phyloP scores from a whole-genome alignment of 2,329 filamentous ascomycete species.

The Nectriaceae sp. region DNA sequence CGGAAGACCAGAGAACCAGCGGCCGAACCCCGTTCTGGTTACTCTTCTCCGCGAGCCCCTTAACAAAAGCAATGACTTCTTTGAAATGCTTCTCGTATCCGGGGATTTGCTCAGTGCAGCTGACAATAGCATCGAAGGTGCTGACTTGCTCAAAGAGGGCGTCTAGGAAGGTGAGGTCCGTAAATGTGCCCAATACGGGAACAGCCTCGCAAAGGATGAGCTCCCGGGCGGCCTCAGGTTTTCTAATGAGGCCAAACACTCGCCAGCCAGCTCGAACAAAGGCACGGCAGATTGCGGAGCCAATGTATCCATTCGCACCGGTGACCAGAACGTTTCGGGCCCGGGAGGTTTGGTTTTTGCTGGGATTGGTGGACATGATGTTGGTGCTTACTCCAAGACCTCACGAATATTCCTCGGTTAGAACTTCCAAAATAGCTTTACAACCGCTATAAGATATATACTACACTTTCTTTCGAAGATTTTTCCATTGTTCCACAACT shows the following conservation, averaged over 20 bases:
- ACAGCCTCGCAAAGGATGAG: slow-evolving; percentile 40
- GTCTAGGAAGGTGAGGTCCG: slow-evolving; percentile 32
- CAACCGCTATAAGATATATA: neutral
- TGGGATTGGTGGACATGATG: neutral
- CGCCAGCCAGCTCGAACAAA: slow-evolving; percentile 48
- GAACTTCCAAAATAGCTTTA: neutral
- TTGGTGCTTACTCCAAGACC: neutral
- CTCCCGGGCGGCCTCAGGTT: slow-evolving; percentile 26
- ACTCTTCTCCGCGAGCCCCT: slow-evolving; percentile 33
- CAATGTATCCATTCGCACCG: slow-evolving; percentile 52
- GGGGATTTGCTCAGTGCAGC: slow-evolving; percentile 41
- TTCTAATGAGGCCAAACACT: slow-evolving; percentile 47
- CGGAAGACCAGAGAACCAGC: slow-evolving; percentile 47
- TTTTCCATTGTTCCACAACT: too few relatives aligned
- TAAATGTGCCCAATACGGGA: slow-evolving; percentile 42
- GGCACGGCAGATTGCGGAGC: slow-evolving; percentile 44
- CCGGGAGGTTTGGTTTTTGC: neutral
- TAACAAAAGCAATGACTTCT: slow-evolving; percentile 37
- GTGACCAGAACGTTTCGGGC: slow-evolving; percentile 43
- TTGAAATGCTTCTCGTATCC: slow-evolving; percentile 43
- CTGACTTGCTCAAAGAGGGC: slow-evolving; percentile 23
- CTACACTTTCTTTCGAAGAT: neutral
- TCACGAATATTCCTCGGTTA: neutral
- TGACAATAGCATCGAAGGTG: slow-evolving; percentile 45
- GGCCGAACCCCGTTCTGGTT: slow-evolving; percentile 37